Evolutionary conservation across 2,329 filamentous ascomycete genomes (phyloP).

Genomic region (Colletotrichum agaves): DNA sequence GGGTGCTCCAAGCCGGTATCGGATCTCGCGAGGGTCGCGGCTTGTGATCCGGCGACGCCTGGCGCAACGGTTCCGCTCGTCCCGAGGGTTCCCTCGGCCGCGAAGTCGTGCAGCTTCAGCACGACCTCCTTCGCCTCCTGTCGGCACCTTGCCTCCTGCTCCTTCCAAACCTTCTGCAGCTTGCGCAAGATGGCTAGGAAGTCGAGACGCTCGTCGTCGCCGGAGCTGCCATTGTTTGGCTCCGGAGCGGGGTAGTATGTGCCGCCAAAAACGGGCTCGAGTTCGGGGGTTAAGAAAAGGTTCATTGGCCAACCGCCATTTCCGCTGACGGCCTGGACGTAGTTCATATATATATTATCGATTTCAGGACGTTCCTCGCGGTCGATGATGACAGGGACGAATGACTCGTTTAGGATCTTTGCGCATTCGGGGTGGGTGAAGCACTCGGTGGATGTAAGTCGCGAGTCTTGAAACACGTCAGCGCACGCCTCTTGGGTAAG

Average conservation of each 20-base stretch:
- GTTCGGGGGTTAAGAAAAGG: slow-evolving; percentile 92
- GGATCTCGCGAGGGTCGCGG: slow-evolving; percentile 27
- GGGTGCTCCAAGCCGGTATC: slow-evolving; percentile 42
- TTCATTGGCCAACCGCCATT: slow-evolving; percentile 95
- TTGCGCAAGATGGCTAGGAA: slow-evolving; percentile 88
- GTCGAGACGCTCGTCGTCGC: slow-evolving; percentile 72
- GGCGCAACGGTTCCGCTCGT: slow-evolving; percentile 47
- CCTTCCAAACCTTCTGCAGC: slow-evolving; percentile 78
- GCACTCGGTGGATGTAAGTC: slow-evolving; percentile 92
- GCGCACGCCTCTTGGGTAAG: not conserved
- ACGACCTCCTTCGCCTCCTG: slow-evolving; percentile 87
- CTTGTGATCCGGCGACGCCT: slow-evolving; percentile 35
- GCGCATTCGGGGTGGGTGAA: slow-evolving; percentile 88
- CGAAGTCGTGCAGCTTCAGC: slow-evolving; percentile 84
- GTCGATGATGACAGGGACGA: slow-evolving; percentile 93
- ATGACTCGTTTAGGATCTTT: slow-evolving; percentile 82
- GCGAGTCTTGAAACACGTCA: slow-evolving; percentile 68
- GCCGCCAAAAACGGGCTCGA: slow-evolving; percentile 94
- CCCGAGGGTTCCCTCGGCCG: slow-evolving; percentile 82
- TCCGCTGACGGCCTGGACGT: slow-evolving; percentile 91
- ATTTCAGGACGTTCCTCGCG: slow-evolving; percentile 94
- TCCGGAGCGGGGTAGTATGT: slow-evolving; percentile 94
- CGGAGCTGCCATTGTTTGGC: slow-evolving; percentile 58
- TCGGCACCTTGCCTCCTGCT: slow-evolving; percentile 84
- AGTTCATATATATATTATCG: slow-evolving; percentile 98